Percentiles rank a stretch among this genome's conserved stretches.
These are phyloP conservation scores for Castanea crenata DNA, from an alignment of 306 rosid genomes.

Conservation along the genomic window DNA sequence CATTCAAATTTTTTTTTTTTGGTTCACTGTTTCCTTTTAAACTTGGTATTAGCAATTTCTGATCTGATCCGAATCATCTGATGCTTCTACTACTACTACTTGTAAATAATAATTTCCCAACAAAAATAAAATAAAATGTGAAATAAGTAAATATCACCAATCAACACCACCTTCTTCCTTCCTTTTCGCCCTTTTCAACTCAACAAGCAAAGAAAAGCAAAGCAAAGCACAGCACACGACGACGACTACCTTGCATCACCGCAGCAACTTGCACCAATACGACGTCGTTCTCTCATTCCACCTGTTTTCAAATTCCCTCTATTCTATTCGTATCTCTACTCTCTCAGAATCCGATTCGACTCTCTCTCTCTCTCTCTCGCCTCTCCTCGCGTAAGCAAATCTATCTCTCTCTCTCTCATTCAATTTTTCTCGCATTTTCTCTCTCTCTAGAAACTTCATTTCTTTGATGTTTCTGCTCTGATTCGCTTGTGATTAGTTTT, in stretches of 20 bases:
- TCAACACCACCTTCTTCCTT: conserved; percentile 26
- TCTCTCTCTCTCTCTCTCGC: not conserved
- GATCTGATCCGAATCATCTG: too few relatives aligned
- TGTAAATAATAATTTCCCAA: too few relatives aligned
- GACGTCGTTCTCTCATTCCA: conserved; percentile 17
- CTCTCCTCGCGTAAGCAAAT: not conserved
- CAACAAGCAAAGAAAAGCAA: too few relatives aligned
- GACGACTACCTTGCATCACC: conserved; percentile 27
- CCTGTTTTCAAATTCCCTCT: not conserved
- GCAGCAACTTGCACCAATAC: conserved; percentile 27
- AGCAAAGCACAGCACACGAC: not conserved
- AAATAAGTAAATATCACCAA: not conserved
- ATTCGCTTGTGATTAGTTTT: conserved; percentile 19
- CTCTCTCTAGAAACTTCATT: conserved; percentile 9
- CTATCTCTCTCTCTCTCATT: conserved; percentile 16
- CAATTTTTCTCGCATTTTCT: conserved; percentile 24
- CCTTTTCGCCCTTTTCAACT: not conserved
- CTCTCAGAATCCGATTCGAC: conserved; percentile 21
- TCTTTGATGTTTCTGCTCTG: not conserved
- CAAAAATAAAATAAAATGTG: too few relatives aligned
- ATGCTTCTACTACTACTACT: too few relatives aligned
- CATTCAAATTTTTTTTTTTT: not conserved
- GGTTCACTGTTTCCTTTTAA: not conserved
- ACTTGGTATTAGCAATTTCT: too few relatives aligned
- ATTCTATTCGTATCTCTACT: not conserved